Conservation (phyloP, 345 rosid species). For the Erodium maritimum region DNA sequence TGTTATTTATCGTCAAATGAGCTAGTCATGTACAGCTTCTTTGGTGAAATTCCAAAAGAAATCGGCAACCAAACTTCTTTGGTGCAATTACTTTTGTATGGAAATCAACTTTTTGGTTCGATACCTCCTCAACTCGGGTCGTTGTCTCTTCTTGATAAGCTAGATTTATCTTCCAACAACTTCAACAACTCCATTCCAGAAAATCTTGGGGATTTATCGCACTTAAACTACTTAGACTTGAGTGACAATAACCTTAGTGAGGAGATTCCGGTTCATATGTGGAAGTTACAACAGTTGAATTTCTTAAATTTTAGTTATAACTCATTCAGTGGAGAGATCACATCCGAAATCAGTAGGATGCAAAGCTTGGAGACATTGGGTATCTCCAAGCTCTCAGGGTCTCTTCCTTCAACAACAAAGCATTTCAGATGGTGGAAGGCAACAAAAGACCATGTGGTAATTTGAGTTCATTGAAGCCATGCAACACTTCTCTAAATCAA, state of each 20-base stretch:
- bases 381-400: constrained; percentile 16
- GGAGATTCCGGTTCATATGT: constrained; percentile 10
- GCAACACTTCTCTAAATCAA: background rate
- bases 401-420: constrained; percentile 12
- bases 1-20: too few relatives aligned
- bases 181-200: constrained; percentile 6
- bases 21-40: too few relatives aligned
- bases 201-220: background rate
- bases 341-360: constrained; percentile 13
- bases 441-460: too few relatives aligned
- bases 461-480: background rate
- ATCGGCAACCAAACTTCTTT: background rate
- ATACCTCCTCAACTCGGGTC: constrained; percentile 12
- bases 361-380: constrained; percentile 8
- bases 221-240: constrained; percentile 12
- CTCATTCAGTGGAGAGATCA: constrained; percentile 9
- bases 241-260: too few relatives aligned
- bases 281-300: background rate
- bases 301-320: constrained; percentile 18
- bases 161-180: constrained; percentile 14
- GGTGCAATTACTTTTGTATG: background rate
- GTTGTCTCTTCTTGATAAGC: constrained; percentile 6
- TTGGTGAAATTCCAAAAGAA: background rate
- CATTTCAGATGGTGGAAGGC: constrained; percentile 9
- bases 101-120: constrained; percentile 16